phyloP scores from a whole-genome alignment of 176 grass and related monocot species.

The Rhynchospora tenuis region DNA sequence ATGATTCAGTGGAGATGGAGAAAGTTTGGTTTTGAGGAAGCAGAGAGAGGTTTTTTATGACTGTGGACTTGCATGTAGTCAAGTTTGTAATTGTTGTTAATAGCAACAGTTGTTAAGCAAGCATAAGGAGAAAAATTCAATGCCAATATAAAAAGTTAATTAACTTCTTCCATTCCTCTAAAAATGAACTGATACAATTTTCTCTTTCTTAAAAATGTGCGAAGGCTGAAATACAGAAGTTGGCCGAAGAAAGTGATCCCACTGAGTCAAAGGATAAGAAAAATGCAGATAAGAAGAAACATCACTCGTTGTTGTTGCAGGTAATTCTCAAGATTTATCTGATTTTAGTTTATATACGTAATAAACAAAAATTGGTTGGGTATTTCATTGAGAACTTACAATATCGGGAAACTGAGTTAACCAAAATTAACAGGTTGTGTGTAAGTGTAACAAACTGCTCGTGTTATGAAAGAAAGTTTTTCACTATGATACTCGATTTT shows the following conservation, averaged over 20 bases:
- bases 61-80: not conserved
- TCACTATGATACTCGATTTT: not conserved
- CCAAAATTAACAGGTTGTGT: not conserved
- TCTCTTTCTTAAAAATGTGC: constrained; percentile 19
- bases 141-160: not conserved
- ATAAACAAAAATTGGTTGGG: not conserved
- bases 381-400: not conserved
- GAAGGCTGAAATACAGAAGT: constrained; percentile 65
- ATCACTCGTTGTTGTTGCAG: constrained; percentile 79
- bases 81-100: not conserved
- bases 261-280: constrained; percentile 40
- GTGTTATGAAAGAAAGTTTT: not conserved
- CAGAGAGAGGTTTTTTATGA: not conserved
- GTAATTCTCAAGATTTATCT: constrained; percentile 30
- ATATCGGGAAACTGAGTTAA: not conserved
- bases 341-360: not conserved
- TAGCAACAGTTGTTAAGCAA: not conserved
- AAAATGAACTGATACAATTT: not conserved
- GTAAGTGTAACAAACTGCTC: not conserved
- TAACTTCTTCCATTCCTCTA: not conserved
- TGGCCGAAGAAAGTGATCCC: constrained; percentile 42
- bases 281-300: constrained; percentile 36
- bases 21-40: not conserved
- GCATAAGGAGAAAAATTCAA: not conserved
- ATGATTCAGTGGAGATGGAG: not conserved